A percentile compares a stretch with the other conserved stretches of the same genome.
These are phyloP conservation scores for Leptodontidium sp. DNA, from an alignment of 2,329 filamentous ascomycete genomes.

Conservation along the genomic window DNA sequence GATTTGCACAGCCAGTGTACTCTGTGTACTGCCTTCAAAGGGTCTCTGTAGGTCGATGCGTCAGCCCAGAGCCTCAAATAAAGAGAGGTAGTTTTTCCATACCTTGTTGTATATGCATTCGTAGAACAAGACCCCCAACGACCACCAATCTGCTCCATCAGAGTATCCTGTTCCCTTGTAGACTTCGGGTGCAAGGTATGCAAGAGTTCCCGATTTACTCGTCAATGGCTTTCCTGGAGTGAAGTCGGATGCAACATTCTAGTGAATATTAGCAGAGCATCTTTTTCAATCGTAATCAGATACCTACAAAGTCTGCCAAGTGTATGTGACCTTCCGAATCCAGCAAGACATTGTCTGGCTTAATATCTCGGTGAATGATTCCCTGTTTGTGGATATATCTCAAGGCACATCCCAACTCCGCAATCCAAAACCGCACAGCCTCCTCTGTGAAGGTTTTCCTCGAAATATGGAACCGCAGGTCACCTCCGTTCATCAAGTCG, in stretches of 20 bases:
- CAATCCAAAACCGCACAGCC: constrained; percentile 95
- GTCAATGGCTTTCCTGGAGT: constrained; percentile 82
- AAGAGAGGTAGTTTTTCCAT: constrained; percentile 26
- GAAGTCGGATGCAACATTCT: constrained; percentile 98
- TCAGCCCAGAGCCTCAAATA: constrained; percentile 3
- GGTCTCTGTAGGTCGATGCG: constrained; percentile 68
- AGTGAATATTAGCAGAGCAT: constrained; percentile 47
- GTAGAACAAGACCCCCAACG: constrained; percentile 95
- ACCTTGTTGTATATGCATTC: constrained; percentile 99
- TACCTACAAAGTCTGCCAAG: constrained; percentile 91
- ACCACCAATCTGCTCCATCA: constrained; percentile 97
- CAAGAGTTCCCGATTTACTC: constrained; percentile 95
- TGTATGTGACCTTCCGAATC: constrained; percentile 94
- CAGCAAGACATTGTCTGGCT: constrained; percentile 89
- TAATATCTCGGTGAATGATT: constrained; percentile 91
- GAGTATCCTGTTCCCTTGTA: constrained; percentile 91
- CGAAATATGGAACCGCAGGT: constrained; percentile 96
- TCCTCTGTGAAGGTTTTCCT: constrained; percentile 98
- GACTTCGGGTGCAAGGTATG: constrained; percentile 95
- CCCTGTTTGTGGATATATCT: constrained; percentile 85
- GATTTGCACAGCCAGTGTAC: constrained; percentile 81
- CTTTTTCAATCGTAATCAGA: background rate
- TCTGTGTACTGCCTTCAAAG: constrained; percentile 89
- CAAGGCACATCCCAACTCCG: constrained; percentile 90
- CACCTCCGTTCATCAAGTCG: constrained; percentile 97